A percentile compares a stretch with the other conserved stretches of the same genome.
These are phyloP conservation scores for Dacryopinax spathularia DNA, from an alignment of 768 basidiomycete species.

Conservation along the genomic window DNA sequence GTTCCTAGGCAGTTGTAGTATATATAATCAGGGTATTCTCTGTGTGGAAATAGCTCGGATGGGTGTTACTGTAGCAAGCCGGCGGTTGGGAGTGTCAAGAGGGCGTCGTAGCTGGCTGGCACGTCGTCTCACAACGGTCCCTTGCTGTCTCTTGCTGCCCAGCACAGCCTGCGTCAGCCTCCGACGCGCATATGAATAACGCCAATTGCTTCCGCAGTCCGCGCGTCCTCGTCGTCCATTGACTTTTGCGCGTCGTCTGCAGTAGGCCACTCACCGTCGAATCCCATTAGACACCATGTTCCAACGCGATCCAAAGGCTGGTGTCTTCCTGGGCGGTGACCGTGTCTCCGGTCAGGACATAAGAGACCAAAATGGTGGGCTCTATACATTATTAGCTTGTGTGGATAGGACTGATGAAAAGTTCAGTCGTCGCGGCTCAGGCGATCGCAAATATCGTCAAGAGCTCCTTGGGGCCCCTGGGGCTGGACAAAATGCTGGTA, in stretches of 20 bases:
- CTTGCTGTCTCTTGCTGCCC: neutral
- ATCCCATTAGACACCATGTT: slow-evolving; percentile 38
- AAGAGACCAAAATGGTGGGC: slow-evolving; percentile 82
- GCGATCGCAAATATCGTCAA: slow-evolving; percentile 96
- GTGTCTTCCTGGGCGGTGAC: slow-evolving; percentile 87
- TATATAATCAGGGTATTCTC: neutral
- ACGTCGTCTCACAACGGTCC: neutral
- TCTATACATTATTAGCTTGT: slow-evolving; percentile 3
- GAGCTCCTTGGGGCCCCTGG: slow-evolving; percentile 87
- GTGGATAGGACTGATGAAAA: slow-evolving; percentile 3
- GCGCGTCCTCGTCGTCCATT: slow-evolving; percentile 3
- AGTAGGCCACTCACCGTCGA: neutral
- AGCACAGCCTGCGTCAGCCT: neutral
- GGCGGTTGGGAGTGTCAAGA: slow-evolving; percentile 4
- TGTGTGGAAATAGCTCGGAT: neutral
- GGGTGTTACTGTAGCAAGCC: neutral
- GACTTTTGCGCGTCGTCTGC: slow-evolving; percentile 5
- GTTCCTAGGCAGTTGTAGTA: neutral
- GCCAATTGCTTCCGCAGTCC: neutral
- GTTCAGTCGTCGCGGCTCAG: slow-evolving; percentile 78
- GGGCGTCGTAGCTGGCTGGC: slow-evolving; percentile 1
- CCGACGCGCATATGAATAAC: neutral
- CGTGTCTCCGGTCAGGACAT: slow-evolving; percentile 90
- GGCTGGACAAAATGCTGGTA: slow-evolving; percentile 93
- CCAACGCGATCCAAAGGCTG: slow-evolving; percentile 82